These are phyloP conservation scores for Massariosphaeria phaeospora DNA, from an alignment of 495 filamentous ascomycete genomes.

Conservation along the genomic window DNA sequence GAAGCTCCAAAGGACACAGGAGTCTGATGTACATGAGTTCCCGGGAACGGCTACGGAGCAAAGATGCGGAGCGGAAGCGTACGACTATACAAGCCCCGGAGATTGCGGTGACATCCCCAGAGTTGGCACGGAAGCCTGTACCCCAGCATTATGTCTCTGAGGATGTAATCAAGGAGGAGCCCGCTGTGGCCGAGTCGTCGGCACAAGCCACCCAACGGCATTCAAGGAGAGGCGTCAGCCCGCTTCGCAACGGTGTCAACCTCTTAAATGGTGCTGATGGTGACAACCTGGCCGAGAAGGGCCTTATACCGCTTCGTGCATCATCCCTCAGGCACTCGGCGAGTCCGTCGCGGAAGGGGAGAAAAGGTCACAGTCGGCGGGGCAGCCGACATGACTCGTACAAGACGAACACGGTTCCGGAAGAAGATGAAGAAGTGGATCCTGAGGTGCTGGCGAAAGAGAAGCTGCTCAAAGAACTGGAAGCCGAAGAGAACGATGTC, in stretches of 20 bases:
- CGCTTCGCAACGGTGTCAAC: constrained; percentile 22
- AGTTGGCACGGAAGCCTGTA: constrained; percentile 6
- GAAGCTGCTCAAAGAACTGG: constrained; percentile 29
- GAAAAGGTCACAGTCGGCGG: constrained; percentile 18
- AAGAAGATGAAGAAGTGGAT: constrained; percentile 29
- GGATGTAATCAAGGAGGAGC: not conserved
- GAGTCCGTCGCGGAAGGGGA: constrained; percentile 31
- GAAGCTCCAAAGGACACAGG: constrained; percentile 21
- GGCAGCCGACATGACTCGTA: constrained; percentile 30
- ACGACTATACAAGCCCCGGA: constrained; percentile 25
- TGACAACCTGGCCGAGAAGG: constrained; percentile 19
- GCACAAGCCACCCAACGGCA: constrained; percentile 11
- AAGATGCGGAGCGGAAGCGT: constrained; percentile 34
- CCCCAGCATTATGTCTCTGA: constrained; percentile 22
- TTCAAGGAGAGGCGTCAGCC: constrained; percentile 11
- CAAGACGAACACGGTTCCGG: constrained; percentile 34
- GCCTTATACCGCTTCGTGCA: constrained; percentile 27
- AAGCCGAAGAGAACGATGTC: constrained; percentile 30
- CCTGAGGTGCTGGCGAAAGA: constrained; percentile 22
- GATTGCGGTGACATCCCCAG: not conserved
- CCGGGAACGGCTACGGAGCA: constrained; percentile 32
- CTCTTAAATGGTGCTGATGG: constrained; percentile 13
- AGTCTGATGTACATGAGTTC: constrained; percentile 39
- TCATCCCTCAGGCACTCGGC: constrained; percentile 33
- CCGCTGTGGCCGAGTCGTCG: constrained; percentile 4